Percentiles rank a stretch among this genome's conserved stretches.
phyloP scores from a whole-genome alignment of 257 asterid genomes.

The Oldenlandia corymbosa region DNA sequence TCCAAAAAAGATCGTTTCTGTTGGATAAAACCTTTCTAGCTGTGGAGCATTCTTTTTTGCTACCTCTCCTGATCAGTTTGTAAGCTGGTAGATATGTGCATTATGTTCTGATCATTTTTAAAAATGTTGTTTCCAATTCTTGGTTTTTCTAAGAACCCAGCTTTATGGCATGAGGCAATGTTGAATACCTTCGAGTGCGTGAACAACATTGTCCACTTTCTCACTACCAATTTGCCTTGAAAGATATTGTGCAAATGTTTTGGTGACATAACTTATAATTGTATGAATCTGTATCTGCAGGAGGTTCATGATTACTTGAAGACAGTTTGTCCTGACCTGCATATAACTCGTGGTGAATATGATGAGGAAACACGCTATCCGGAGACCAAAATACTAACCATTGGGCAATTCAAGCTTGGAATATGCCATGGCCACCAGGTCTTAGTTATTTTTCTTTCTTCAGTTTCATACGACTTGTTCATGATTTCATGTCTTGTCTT shows the following conservation, averaged over 20 bases:
- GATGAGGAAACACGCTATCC: conserved; percentile 91
- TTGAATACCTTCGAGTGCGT: neutral
- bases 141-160: neutral
- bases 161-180: neutral
- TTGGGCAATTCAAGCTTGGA: conserved; percentile 95
- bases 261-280: neutral
- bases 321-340: conserved; percentile 83
- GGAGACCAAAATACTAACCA: conserved; percentile 77
- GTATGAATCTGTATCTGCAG: conserved; percentile 28
- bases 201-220: neutral
- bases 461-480: neutral
- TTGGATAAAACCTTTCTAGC: conserved; percentile 4
- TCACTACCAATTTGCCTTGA: neutral
- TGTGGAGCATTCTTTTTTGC: neutral
- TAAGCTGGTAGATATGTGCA: neutral
- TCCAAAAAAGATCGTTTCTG: neutral
- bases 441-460: conserved; percentile 4
- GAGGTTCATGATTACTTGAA: conserved; percentile 92
- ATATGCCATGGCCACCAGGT: conserved; percentile 99
- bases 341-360: conserved; percentile 86
- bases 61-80: neutral
- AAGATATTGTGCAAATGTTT: neutral
- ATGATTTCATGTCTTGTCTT: too few species aligned
- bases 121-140: neutral
- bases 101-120: conserved; percentile 1